Conservation (phyloP, 1,284 basidiomycete genomes). For the Ganoderma sp. region DNA sequence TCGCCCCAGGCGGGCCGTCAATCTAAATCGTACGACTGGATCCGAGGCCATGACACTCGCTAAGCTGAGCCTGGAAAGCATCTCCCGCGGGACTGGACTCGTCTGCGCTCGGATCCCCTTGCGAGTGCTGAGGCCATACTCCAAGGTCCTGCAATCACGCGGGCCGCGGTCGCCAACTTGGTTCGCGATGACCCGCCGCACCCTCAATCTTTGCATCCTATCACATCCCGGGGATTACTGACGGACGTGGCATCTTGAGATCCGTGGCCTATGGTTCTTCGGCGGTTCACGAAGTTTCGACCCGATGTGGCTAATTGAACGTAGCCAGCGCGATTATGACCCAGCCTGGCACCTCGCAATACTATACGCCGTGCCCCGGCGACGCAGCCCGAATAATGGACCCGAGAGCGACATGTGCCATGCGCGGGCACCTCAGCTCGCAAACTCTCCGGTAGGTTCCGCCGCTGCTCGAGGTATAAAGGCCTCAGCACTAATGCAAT, state of each 20-base stretch:
- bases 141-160: slow-evolving; percentile 14
- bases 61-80: background rate
- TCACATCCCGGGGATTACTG: slow-evolving; percentile 26
- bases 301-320: slow-evolving; percentile 21
- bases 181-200: slow-evolving; percentile 2
- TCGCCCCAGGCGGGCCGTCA: background rate
- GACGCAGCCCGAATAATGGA: slow-evolving; percentile 7
- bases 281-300: slow-evolving; percentile 14
- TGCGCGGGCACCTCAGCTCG: background rate
- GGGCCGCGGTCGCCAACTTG: slow-evolving; percentile 18
- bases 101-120: background rate
- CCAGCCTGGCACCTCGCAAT: background rate
- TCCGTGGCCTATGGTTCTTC: slow-evolving; percentile 12
- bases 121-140: background rate
- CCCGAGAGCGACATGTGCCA: slow-evolving; percentile 12
- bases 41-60: background rate
- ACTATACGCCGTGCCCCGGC: slow-evolving; percentile 9
- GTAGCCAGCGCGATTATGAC: slow-evolving; percentile 1
- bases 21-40: slow-evolving; percentile 6
- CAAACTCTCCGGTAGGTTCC: background rate
- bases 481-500: background rate
- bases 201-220: slow-evolving; percentile 17
- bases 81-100: background rate
- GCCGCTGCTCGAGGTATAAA: slow-evolving; percentile 20
- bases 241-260: slow-evolving; percentile 7